Base-by-base conservation (phyloP, 306 rosid species). In the Acacia crassicarpa region DNA sequence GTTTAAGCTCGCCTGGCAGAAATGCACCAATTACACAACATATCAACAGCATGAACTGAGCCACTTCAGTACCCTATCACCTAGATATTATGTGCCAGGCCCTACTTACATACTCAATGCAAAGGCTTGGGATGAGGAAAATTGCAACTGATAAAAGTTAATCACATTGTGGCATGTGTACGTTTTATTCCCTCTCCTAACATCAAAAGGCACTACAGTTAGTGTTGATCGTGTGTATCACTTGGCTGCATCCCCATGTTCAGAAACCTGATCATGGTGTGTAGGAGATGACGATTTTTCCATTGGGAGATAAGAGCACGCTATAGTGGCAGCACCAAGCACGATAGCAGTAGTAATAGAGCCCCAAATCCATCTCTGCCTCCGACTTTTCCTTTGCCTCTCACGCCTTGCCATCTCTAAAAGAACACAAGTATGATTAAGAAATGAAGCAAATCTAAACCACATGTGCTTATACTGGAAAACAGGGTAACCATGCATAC, bases 321-420 rank as follows among this genome's bases (percentile, higher is more conserved):
- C 95, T 81, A 96, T 78, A 74, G 94, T 92, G 23, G 91, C 91
- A 22, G 91, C 87, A 65, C 97, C 88, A 23, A 96, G 87, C 1
- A 86, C 84, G 45, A 92, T 86, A 9, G 88, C 92, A 61, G 97
- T 76, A 30, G 94, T 90, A 40, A 93, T 85, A 22, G 92, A 90
- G 32, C 97, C 97, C 99, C 99, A 93, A 38, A 96, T 75, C 99
- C 99, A 96, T 80, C 87, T 93, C 30, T 92, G 98, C 88, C 87
- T 88, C 82, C 83, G 87, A 33, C 84, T 89, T 81, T 76, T 93
- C 51, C 86, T 83, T 77, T 90, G 91, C 84, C 99, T 92, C 83
- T 88, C 93, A 1, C 92, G 92, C 75, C 99, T 87, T 9, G 96
- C 91, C 89, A 79, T 76, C 87, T 93, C 99, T 96, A 7, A 27